Conservation (phyloP, 2,329 filamentous ascomycete species). For the Byssothecium circinans region DNA sequence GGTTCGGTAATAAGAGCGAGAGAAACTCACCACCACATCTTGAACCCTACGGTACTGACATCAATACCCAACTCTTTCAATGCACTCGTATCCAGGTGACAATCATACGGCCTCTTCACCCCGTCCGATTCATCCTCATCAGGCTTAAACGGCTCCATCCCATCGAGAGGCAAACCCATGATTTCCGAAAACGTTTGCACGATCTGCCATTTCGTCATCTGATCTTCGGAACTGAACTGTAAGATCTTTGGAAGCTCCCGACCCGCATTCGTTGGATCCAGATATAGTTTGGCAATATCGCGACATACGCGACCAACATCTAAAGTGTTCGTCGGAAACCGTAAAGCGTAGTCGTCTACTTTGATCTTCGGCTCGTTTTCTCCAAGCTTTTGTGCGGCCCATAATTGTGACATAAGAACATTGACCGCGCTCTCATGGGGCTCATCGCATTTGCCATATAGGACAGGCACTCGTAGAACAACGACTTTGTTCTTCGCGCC, state of each 20-base stretch:
- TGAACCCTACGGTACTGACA: conserved; percentile 73
- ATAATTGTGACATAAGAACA: conserved; percentile 73
- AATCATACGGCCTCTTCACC: conserved; percentile 83
- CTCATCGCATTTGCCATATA: conserved; percentile 74
- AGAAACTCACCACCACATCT: conserved; percentile 70
- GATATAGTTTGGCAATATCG: conserved; percentile 72
- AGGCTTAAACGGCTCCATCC: conserved; percentile 59
- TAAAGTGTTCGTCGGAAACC: conserved; percentile 87
- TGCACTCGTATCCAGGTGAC: conserved; percentile 76
- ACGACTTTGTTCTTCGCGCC: conserved; percentile 46
- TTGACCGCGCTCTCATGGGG: conserved; percentile 81
- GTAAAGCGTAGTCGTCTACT: conserved; percentile 84
- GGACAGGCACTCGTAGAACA: conserved; percentile 76
- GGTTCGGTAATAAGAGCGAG: not conserved
- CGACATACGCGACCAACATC: conserved; percentile 79
- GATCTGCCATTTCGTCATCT: conserved; percentile 88
- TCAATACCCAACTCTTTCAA: conserved; percentile 74
- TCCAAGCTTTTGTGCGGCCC: conserved; percentile 67
- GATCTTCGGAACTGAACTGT: conserved; percentile 85
- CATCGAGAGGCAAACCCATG: conserved; percentile 70
- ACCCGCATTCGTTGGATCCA: conserved; percentile 36
- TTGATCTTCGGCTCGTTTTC: conserved; percentile 58
- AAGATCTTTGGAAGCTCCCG: conserved; percentile 67
- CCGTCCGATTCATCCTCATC: conserved; percentile 70
- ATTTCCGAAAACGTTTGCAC: conserved; percentile 77